Percentiles rank a stretch among this genome's conserved stretches.
Conservation (phyloP, 164 flowering plant genomes). For the Kingdonia uniflora region DNA sequence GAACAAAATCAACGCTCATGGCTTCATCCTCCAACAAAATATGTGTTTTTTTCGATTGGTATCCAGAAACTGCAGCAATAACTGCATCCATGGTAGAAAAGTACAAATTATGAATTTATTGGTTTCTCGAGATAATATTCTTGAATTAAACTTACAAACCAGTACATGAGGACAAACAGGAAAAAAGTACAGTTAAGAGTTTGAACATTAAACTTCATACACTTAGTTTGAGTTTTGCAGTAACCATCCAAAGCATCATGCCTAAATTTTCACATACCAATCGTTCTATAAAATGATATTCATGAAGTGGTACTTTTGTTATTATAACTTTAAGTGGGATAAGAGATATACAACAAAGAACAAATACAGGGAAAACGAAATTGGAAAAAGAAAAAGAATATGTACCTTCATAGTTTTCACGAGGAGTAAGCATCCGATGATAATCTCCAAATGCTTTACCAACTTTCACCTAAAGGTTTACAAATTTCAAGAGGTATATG, state of each 20-base stretch:
- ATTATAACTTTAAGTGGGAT: no score
- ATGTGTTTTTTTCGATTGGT: slow-evolving; percentile 44
- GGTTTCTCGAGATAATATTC: no score
- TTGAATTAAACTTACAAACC: no score
- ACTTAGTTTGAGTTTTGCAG: no score
- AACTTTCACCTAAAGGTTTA: slow-evolving; percentile 50
- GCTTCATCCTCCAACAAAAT: slow-evolving; percentile 49
- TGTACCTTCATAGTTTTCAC: slow-evolving; percentile 64
- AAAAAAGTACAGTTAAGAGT: neutral
- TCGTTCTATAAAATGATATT: no score
- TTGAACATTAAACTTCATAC: neutral
- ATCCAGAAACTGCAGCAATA: slow-evolving; percentile 53
- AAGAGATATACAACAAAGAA: no score
- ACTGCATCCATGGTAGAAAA: slow-evolving; percentile 30
- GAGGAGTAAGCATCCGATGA: slow-evolving; percentile 64
- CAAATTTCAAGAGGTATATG: neutral
- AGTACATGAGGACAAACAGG: no score
- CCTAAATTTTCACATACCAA: no score
- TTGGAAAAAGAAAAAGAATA: neutral
- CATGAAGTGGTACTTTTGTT: no score
- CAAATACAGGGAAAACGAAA: no score
- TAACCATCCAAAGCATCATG: no score
- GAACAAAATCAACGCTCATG: slow-evolving; percentile 54
- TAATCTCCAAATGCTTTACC: slow-evolving; percentile 56
- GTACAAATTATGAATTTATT: no score